Percentiles rank a stretch among this genome's conserved stretches.
phyloP scores from a whole-genome alignment of 192 early-diverging fungal species.

The Coemansia sp. region DNA sequence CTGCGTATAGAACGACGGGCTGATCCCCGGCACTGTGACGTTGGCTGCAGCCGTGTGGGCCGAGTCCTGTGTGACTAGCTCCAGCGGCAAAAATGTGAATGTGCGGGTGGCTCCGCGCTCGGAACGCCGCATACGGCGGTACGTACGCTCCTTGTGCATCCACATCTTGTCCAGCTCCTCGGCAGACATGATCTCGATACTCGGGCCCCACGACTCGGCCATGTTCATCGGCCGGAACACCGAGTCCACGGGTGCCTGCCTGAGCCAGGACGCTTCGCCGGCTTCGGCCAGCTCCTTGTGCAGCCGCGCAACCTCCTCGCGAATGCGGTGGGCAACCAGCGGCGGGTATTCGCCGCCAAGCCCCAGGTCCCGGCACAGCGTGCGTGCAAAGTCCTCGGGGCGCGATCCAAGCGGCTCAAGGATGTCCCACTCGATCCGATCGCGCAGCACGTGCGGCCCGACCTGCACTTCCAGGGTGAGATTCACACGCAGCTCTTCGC shows the following conservation, averaged over 20 bases:
- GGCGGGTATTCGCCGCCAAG: slow-evolving; percentile 51
- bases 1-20: slow-evolving; percentile 44
- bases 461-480: slow-evolving; percentile 80
- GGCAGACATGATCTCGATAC: slow-evolving; percentile 48
- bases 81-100: slow-evolving; percentile 51
- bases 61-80: slow-evolving; percentile 27
- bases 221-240: slow-evolving; percentile 39
- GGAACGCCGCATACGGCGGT: slow-evolving; percentile 48
- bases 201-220: slow-evolving; percentile 47
- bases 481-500: slow-evolving; percentile 45
- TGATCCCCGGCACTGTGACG: slow-evolving; percentile 33
- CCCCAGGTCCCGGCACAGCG: slow-evolving; percentile 44
- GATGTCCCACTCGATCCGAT: slow-evolving; percentile 93
- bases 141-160: slow-evolving; percentile 50
- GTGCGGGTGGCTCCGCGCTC: slow-evolving; percentile 43
- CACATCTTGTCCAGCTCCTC: slow-evolving; percentile 52
- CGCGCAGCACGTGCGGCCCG: slow-evolving; percentile 74
- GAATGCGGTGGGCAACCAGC: slow-evolving; percentile 49
- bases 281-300: slow-evolving; percentile 44
- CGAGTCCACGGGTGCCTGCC: slow-evolving; percentile 45
- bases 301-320: slow-evolving; percentile 41
- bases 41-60: slow-evolving; percentile 8
- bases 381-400: slow-evolving; percentile 49
- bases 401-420: slow-evolving; percentile 45
- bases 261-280: slow-evolving; percentile 48